These are phyloP conservation scores for Neopestalotiopsis sp. DNA, from an alignment of 2,329 filamentous ascomycete species.

Conservation along the genomic window DNA sequence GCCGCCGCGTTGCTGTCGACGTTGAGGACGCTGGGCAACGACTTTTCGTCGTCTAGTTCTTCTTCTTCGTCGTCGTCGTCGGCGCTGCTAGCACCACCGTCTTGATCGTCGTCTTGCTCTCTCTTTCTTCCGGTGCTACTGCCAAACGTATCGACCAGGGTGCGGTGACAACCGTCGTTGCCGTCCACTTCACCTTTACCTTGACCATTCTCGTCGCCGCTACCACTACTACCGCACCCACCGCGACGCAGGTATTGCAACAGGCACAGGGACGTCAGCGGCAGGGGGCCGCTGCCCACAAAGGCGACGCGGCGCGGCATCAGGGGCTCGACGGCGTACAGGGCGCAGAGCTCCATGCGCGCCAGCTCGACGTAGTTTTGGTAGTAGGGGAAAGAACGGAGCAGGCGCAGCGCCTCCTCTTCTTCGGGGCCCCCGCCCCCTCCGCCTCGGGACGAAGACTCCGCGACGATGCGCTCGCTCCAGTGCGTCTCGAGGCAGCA, in stretches of 20 bases:
- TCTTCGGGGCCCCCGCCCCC: constrained; percentile 17
- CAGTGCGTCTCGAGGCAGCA: constrained; percentile 49
- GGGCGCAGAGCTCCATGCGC: constrained; percentile 47
- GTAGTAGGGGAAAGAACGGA: constrained; percentile 52
- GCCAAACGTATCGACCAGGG: too few species aligned
- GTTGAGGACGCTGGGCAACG: constrained; percentile 39
- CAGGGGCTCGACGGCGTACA: constrained; percentile 39
- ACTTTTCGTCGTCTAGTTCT: neutral
- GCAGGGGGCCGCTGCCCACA: constrained; percentile 55
- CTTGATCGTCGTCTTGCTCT: too few species aligned
- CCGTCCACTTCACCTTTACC: too few species aligned
- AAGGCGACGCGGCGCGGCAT: constrained; percentile 45
- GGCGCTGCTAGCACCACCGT: constrained; percentile 13
- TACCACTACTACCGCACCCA: too few species aligned
- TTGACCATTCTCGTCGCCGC: too few species aligned
- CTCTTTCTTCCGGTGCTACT: too few species aligned
- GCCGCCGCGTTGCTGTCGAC: constrained; percentile 45
- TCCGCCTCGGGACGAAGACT: neutral
- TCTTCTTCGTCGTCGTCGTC: constrained; percentile 20
- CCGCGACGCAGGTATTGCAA: constrained; percentile 34
- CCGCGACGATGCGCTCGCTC: constrained; percentile 40
- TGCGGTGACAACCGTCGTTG: too few species aligned
- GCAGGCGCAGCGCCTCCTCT: constrained; percentile 25
- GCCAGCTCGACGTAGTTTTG: constrained; percentile 54
- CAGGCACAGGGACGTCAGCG: constrained; percentile 52